Evolutionary conservation across 768 basidiomycete genomes (phyloP).

Genomic region (Auricularia heimuer): DNA sequence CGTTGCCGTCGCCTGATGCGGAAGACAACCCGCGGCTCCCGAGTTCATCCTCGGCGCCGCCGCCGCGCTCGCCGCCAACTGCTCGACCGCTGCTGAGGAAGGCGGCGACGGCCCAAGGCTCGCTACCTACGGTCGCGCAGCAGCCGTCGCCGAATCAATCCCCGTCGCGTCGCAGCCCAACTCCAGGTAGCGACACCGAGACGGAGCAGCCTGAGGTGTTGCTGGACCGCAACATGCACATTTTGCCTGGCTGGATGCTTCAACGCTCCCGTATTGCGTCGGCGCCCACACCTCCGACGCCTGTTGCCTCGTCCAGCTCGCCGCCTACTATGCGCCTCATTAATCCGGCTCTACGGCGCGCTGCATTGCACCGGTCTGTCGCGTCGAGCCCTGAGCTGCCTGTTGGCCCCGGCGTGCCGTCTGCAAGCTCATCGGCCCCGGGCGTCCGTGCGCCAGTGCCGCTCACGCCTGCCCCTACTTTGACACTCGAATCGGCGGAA

Average conservation of each 20-base stretch:
- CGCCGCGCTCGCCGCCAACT: background rate
- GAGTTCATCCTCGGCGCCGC: constrained; percentile 2
- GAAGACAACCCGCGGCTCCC: constrained; percentile 5
- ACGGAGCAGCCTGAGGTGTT: constrained; percentile 92
- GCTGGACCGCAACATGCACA: constrained; percentile 88
- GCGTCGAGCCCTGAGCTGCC: constrained; percentile 60
- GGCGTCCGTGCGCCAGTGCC: background rate
- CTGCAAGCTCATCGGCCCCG: background rate
- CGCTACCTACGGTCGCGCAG: constrained; percentile 25
- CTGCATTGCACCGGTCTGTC: constrained; percentile 40
- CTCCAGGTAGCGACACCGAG: constrained; percentile 30
- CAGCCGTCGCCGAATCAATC: constrained; percentile 6
- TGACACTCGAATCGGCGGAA: constrained; percentile 7
- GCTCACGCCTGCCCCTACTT: constrained; percentile 17
- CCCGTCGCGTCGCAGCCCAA: background rate
- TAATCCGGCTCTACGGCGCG: constrained; percentile 29
- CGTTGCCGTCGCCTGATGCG: constrained; percentile 6
- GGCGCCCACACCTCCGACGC: background rate
- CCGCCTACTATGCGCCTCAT: constrained; percentile 35
- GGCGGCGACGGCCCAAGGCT: constrained; percentile 15
- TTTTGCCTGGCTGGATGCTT: constrained; percentile 89
- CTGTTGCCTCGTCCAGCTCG: background rate
- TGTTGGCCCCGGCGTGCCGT: background rate
- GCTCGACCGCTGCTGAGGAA: constrained; percentile 20
- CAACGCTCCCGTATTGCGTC: constrained; percentile 19